Evolutionary conservation across 306 rosid species (phyloP).

Genomic region (Rosa rugosa): DNA sequence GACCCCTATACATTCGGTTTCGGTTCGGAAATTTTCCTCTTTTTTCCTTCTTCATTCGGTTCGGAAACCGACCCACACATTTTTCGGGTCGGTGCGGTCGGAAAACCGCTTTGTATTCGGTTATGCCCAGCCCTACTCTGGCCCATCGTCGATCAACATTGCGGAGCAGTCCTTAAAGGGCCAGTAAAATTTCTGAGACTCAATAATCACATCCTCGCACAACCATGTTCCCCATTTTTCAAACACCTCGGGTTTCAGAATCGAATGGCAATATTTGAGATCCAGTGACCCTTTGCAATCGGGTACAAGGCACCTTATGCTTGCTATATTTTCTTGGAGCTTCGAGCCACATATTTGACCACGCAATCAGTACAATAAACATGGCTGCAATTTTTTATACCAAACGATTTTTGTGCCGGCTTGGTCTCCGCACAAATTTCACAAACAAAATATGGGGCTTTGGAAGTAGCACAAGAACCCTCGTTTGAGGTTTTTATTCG

Average conservation of each 20-base stretch:
- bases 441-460: constrained; percentile 14
- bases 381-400: constrained; percentile 43
- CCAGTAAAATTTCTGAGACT: constrained; percentile 42
- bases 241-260: constrained; percentile 39
- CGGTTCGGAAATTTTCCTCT: too few species aligned
- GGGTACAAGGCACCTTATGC: constrained; percentile 46
- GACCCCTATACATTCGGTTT: too few species aligned
- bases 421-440: constrained; percentile 38
- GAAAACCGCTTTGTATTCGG: too few species aligned
- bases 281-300: constrained; percentile 41
- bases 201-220: constrained; percentile 36
- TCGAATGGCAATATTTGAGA: constrained; percentile 35
- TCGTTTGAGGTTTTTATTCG: neutral
- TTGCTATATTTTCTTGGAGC: constrained; percentile 33
- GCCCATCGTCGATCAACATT: constrained; percentile 32
- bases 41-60: too few species aligned
- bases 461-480: neutral
- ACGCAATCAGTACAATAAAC: constrained; percentile 50
- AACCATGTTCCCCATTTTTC: constrained; percentile 43
- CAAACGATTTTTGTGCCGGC: constrained; percentile 21
- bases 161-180: constrained; percentile 61
- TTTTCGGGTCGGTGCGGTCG: too few species aligned
- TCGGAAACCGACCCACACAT: too few species aligned
- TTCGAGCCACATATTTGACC: constrained; percentile 47
- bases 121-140: too few species aligned